A percentile compares a stretch with the other conserved stretches of the same genome.
Evolutionary conservation across 495 filamentous ascomycete genomes (phyloP).

Genomic region (Penicillium parvum): DNA sequence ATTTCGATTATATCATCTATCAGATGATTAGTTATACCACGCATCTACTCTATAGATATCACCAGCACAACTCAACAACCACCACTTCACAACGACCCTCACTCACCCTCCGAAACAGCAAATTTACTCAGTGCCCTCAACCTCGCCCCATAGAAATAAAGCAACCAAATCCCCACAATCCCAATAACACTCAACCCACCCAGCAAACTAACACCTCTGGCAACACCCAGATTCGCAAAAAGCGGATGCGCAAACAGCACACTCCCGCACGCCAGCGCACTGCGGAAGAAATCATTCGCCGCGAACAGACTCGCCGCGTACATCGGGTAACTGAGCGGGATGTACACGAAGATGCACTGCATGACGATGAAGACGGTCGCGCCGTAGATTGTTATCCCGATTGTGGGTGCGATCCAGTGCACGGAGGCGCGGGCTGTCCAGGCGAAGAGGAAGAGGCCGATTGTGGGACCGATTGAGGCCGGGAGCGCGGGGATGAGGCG

Average conservation of each 20-base stretch:
- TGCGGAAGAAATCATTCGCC: conserved; percentile 56
- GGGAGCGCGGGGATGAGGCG: conserved; percentile 54
- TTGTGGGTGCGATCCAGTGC: conserved; percentile 59
- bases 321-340: conserved; percentile 57
- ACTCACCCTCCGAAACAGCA: conserved; percentile 14
- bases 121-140: conserved; percentile 30
- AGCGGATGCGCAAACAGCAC: conserved; percentile 55
- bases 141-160: conserved; percentile 24
- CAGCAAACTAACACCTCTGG: conserved; percentile 49
- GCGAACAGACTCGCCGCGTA: conserved; percentile 61
- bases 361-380: conserved; percentile 47
- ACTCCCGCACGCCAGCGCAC: conserved; percentile 51
- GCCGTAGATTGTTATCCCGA: conserved; percentile 56
- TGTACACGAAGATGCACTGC: conserved; percentile 63
- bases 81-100: too few species aligned
- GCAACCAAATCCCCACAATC: conserved; percentile 48
- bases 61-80: too few species aligned
- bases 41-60: too few species aligned
- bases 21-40: too few species aligned
- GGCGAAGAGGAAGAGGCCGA: conserved; percentile 60
- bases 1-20: too few species aligned
- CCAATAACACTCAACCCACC: conserved; percentile 53
- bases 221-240: conserved; percentile 55
- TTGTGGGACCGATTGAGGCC: conserved; percentile 48
- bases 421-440: conserved; percentile 54